A percentile compares a stretch with the other conserved stretches of the same genome.
phyloP scores from a whole-genome alignment of 1,139 yeast species.

The Kluyveromyces marxianus region DNA sequence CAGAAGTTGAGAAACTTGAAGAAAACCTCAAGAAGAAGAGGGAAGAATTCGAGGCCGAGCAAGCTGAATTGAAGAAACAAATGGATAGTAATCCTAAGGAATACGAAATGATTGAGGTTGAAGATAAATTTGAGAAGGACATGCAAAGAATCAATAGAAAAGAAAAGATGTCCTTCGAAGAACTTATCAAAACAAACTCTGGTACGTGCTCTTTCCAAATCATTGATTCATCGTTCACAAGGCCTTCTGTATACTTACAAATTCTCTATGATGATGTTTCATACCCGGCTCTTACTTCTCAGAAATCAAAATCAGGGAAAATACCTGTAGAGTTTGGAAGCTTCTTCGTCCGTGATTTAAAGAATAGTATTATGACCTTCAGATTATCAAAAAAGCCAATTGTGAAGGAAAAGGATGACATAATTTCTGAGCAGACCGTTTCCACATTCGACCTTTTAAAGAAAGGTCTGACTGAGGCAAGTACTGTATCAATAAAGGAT shows the following conservation, averaged over 20 bases:
- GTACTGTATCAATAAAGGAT: conserved; percentile 36
- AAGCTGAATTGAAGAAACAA: conserved; percentile 38
- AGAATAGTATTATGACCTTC: conserved; percentile 48
- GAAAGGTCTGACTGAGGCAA: conserved; percentile 41
- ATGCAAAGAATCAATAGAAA: conserved; percentile 34
- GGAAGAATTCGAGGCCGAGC: conserved; percentile 36
- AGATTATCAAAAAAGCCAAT: conserved; percentile 48
- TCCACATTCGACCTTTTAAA: conserved; percentile 48
- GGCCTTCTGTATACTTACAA: conserved; percentile 46
- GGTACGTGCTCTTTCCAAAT: conserved; percentile 56
- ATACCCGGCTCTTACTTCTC: conserved; percentile 50
- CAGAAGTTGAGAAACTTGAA: conserved; percentile 36
- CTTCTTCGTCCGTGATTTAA: conserved; percentile 62
- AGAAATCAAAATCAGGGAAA: conserved; percentile 31
- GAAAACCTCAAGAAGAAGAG: conserved; percentile 34
- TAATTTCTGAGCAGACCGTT: conserved; percentile 43
- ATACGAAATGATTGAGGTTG: conserved; percentile 56
- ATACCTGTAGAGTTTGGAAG: conserved; percentile 40
- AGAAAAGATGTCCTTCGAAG: conserved; percentile 43
- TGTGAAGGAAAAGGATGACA: conserved; percentile 41
- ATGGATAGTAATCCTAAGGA: conserved; percentile 52
- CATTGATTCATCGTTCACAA: conserved; percentile 41
- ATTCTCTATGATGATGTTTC: conserved; percentile 57
- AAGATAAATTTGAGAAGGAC: conserved; percentile 32
- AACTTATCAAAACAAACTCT: conserved; percentile 47